Base-by-base conservation (phyloP, 352 stramenopile genomes). In the Globisporangium canariense region DNA sequence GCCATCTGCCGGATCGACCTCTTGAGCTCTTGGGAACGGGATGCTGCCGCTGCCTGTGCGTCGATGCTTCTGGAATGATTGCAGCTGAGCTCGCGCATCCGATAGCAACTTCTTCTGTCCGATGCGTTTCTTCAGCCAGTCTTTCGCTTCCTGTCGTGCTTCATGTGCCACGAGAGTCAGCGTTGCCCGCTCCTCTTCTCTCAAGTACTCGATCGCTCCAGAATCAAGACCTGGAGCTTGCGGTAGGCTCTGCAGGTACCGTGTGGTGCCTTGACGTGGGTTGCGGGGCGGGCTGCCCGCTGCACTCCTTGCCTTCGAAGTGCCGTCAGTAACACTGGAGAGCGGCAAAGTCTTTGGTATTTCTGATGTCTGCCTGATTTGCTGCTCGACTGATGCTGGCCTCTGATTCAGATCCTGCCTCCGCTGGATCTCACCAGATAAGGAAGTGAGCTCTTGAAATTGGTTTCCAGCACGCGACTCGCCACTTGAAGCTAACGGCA, bases 91-190 rank as follows among this genome's bases (percentile, higher is more conserved):
- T 49, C 81, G 74, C 0, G 84, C 78, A 61, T 93, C 84, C 3
- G 79, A 88, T 0, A 93, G 58, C 13, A 93, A 62, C 51, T 91
- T 91, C 65, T 90, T 90, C 60, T 91, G 79, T 8, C 85, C 83
- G 52, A 85, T 87, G 22, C 83, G 78, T 45, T 94, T 92, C 4
- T 74, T 71, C 11, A 94, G 70, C 85, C 83, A 94, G 40, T 85
- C 79, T 30, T 82, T 74, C 4, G 81, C 85, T 34, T 92, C 83
- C 11, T 65, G 69, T 9, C 80, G 77, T 11, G 85, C 83, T 64
- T 94, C 79, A 9, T 89, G 71, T 9, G 81, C 83, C 22, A 94
- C 81, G 16, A 92, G 64, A 8, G 71, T 87, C 62, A 94, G 52
- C 0, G 85, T 91, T 36, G 80, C 66, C 14, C 69, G 73, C 58